Conservation (phyloP, 768 basidiomycete genomes). For the Lanmaoa pseudosensibilis region DNA sequence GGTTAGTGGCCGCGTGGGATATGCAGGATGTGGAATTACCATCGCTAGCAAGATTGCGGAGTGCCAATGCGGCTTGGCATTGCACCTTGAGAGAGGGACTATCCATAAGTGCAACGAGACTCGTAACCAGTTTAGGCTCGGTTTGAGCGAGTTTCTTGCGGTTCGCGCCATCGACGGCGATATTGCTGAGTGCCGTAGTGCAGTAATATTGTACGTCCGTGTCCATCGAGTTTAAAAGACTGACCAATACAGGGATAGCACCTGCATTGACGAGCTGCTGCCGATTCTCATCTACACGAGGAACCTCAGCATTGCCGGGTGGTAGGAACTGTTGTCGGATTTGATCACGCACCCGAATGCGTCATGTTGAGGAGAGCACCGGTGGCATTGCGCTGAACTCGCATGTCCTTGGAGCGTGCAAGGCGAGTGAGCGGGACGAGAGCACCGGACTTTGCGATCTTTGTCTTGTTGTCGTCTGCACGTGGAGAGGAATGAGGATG, state of each 20-base stretch:
- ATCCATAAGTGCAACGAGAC: slow-evolving; percentile 94
- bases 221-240: slow-evolving; percentile 90
- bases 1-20: slow-evolving; percentile 19
- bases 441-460: slow-evolving; percentile 99
- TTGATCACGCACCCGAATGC: slow-evolving; percentile 73
- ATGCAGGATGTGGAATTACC: slow-evolving; percentile 45
- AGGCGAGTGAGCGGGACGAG: slow-evolving; percentile 93
- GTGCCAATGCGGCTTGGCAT: slow-evolving; percentile 94
- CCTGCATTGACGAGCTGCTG: slow-evolving; percentile 98
- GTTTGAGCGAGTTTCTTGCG: slow-evolving; percentile 91
- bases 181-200: slow-evolving; percentile 97
- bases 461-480: slow-evolving; percentile 98
- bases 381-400: slow-evolving; percentile 97
- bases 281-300: slow-evolving; percentile 83
- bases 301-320: slow-evolving; percentile 5
- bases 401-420: slow-evolving; percentile 98
- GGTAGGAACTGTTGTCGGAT: background rate
- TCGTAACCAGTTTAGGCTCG: slow-evolving; percentile 93
- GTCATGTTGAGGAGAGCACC: slow-evolving; percentile 99
- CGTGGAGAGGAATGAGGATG: slow-evolving; percentile 7
- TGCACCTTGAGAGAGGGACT: slow-evolving; percentile 97
- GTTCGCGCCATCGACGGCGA: slow-evolving; percentile 95
- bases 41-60: slow-evolving; percentile 96
- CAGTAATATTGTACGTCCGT: slow-evolving; percentile 99
- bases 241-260: slow-evolving; percentile 95